These are phyloP conservation scores for Bruguiera hainesii DNA, from an alignment of 441 rosid genomes.

Conservation along the genomic window DNA sequence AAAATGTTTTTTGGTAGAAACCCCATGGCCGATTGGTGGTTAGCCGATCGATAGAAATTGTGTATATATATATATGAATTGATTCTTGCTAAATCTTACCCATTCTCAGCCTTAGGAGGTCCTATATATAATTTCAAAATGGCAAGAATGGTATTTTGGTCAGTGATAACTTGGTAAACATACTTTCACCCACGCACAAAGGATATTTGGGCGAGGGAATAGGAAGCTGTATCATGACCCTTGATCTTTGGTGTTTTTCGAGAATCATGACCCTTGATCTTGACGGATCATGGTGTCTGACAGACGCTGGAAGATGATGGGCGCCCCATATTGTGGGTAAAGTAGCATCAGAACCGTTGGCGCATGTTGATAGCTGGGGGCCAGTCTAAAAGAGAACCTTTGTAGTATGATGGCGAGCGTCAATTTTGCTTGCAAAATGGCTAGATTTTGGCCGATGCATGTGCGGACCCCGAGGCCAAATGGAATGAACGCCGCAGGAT, in stretches of 20 bases:
- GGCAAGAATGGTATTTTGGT: conserved; percentile 5
- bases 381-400: conserved; percentile 71
- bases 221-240: conserved; percentile 8
- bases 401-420: conserved; percentile 63
- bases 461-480: conserved; percentile 82
- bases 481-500: conserved; percentile 73
- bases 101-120: not conserved
- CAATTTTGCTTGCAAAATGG: conserved; percentile 77
- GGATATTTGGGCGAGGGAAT: not conserved
- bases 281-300: conserved; percentile 9
- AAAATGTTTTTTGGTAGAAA: not conserved
- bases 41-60: not conserved
- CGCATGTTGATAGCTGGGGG: conserved; percentile 82
- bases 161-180: not conserved
- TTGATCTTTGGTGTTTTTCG: not conserved
- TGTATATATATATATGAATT: not conserved
- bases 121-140: conserved; percentile 1
- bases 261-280: not conserved
- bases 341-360: conserved; percentile 91
- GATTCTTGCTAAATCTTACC: not conserved
- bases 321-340: conserved; percentile 95
- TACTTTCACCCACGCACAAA: conserved; percentile 12
- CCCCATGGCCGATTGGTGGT: conserved; percentile 19
- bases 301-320: conserved; percentile 54
- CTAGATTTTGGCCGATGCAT: conserved; percentile 90